phyloP scores from a whole-genome alignment of 495 filamentous ascomycete genomes.

The Tirmania nivea region DNA sequence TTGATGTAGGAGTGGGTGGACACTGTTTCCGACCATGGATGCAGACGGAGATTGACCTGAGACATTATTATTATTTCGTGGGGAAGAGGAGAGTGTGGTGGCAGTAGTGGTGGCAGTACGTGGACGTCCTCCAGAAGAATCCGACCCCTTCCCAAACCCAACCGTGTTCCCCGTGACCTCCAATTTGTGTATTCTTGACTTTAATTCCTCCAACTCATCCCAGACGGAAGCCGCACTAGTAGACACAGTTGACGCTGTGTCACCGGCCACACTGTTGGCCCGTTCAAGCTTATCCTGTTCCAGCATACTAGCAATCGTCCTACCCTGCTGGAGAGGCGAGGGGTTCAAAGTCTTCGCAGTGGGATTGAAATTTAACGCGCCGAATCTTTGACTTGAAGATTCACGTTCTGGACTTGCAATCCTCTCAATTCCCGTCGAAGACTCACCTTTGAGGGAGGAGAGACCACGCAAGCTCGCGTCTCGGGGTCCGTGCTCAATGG shows the following conservation, averaged over 20 bases:
- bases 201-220: conserved; percentile 93
- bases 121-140: conserved; percentile 56
- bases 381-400: neutral
- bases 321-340: neutral
- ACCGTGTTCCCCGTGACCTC: conserved; percentile 29
- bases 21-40: conserved; percentile 22
- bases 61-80: conserved; percentile 32
- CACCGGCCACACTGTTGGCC: conserved; percentile 24
- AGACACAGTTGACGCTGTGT: conserved; percentile 64
- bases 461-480: conserved; percentile 2
- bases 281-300: conserved; percentile 5
- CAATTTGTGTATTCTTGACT: conserved; percentile 78
- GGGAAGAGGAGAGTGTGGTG: conserved; percentile 76
- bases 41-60: conserved; percentile 27
- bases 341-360: neutral
- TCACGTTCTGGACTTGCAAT: neutral
- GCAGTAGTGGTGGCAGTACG: conserved; percentile 82
- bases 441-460: conserved; percentile 4
- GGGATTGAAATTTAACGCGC: conserved; percentile 1
- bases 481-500: conserved; percentile 3
- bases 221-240: conserved; percentile 81
- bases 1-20: conserved; percentile 56
- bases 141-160: conserved; percentile 31
- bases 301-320: conserved; percentile 1
- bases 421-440: neutral